phyloP scores from a whole-genome alignment of 257 asterid genomes.

The Nicotiana paniculata region DNA sequence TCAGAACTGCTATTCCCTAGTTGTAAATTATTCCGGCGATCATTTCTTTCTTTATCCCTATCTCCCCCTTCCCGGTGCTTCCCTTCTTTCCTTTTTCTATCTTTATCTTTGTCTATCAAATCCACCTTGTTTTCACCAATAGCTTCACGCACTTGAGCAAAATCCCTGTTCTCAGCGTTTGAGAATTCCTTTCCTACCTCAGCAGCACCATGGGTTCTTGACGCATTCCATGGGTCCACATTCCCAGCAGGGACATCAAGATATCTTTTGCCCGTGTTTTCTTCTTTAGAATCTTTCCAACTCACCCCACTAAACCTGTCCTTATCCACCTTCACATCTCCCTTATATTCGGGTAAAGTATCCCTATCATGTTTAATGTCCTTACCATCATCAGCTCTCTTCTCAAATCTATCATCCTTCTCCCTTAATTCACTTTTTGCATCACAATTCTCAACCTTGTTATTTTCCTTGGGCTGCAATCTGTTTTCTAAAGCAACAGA shows the following conservation, averaged over 20 bases:
- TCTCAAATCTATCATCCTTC: constrained; percentile 41
- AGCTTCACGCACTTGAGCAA: constrained; percentile 61
- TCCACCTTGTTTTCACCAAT: constrained; percentile 82
- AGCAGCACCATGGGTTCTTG: constrained; percentile 48
- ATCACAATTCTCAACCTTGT: constrained; percentile 58
- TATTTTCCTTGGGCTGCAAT: constrained; percentile 56
- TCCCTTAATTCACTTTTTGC: constrained; percentile 55
- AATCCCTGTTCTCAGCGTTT: constrained; percentile 45
- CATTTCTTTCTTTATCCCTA: constrained; percentile 79
- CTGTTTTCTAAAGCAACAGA: constrained; percentile 48
- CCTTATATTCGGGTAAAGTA: constrained; percentile 50
- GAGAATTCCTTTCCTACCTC: constrained; percentile 59
- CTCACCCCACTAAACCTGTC: constrained; percentile 47
- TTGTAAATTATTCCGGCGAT: constrained; percentile 56
- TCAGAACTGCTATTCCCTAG: constrained; percentile 45
- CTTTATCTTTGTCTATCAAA: constrained; percentile 72
- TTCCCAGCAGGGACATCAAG: constrained; percentile 52
- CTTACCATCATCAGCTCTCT: constrained; percentile 58
- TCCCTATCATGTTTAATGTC: constrained; percentile 59
- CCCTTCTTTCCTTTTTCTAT: constrained; percentile 83
- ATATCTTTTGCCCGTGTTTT: constrained; percentile 48
- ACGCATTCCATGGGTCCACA: constrained; percentile 48
- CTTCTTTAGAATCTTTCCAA: constrained; percentile 67
- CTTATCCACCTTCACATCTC: constrained; percentile 56
- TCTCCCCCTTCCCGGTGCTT: constrained; percentile 93